phyloP scores from a whole-genome alignment of 441 rosid genomes.

The Lepidium campestre region DNA sequence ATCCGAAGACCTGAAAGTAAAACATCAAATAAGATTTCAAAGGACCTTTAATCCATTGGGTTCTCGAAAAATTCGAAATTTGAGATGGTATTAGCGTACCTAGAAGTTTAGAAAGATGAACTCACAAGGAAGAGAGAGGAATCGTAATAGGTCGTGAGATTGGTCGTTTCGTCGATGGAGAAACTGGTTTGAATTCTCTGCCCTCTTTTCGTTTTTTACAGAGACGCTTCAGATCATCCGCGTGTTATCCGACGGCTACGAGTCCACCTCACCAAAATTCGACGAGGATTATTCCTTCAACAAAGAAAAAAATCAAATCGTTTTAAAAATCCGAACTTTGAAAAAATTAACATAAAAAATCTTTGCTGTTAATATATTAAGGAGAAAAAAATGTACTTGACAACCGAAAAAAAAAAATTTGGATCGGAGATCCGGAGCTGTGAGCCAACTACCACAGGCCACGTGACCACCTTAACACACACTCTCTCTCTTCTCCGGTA shows the following conservation, averaged over 20 bases:
- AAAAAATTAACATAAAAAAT: too few relatives aligned
- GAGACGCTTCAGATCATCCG: constrained; percentile 22
- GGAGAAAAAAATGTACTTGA: neutral
- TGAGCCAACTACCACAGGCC: constrained; percentile 36
- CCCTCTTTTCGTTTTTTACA: neutral
- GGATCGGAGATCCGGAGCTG: constrained; percentile 1
- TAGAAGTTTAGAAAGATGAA: too few relatives aligned
- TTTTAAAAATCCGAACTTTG: neutral
- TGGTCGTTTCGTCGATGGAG: constrained; percentile 26
- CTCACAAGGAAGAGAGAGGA: constrained; percentile 4
- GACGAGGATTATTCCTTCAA: neutral
- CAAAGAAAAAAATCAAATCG: neutral
- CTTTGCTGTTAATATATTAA: too few relatives aligned
- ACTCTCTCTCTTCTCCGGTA: constrained; percentile 1
- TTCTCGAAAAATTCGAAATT: neutral
- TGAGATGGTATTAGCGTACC: neutral
- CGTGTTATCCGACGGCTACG: constrained; percentile 26
- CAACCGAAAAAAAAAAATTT: neutral
- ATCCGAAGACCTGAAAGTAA: neutral
- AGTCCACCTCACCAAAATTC: neutral
- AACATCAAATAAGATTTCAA: neutral
- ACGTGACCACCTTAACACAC: constrained; percentile 18
- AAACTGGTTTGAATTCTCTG: constrained; percentile 24
- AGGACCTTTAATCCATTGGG: neutral
- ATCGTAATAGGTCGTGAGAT: constrained; percentile 3